A percentile compares a stretch with the other conserved stretches of the same genome.
phyloP scores from a whole-genome alignment of 441 rosid genomes.

The Croton setiger region DNA sequence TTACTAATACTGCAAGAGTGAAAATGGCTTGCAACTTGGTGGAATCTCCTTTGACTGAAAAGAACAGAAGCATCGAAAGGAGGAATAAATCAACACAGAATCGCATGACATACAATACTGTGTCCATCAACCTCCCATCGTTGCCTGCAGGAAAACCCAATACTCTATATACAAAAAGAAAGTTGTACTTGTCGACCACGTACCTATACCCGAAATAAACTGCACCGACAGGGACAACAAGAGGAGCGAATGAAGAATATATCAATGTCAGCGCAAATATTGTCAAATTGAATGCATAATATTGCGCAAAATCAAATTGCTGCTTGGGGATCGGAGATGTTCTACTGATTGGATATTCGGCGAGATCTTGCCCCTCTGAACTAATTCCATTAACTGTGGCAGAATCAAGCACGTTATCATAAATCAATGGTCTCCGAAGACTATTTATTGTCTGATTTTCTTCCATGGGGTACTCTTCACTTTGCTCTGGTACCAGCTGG shows the following conservation, averaged over 20 bases:
- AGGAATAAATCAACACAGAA: conserved; percentile 84
- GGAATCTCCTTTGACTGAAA: conserved; percentile 88
- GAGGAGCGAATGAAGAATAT: conserved; percentile 87
- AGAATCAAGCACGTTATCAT: conserved; percentile 57
- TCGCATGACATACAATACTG: conserved; percentile 74
- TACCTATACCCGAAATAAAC: conserved; percentile 92
- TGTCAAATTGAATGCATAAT: conserved; percentile 91
- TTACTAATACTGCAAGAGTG: conserved; percentile 75
- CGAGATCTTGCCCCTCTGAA: conserved; percentile 64
- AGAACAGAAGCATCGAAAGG: conserved; percentile 78
- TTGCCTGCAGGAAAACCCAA: conserved; percentile 95
- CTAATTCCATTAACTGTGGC: conserved; percentile 46
- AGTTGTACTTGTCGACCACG: conserved; percentile 94
- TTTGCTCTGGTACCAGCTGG: conserved; percentile 86
- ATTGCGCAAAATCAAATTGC: conserved; percentile 92
- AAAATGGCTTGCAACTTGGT: conserved; percentile 95
- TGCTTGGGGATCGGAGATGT: conserved; percentile 92
- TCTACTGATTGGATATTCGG: conserved; percentile 74
- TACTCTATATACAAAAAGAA: conserved; percentile 87
- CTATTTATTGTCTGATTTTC: conserved; percentile 53
- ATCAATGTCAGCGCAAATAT: conserved; percentile 91
- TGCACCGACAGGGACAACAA: conserved; percentile 90
- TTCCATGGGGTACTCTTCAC: conserved; percentile 73
- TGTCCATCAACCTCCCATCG: conserved; percentile 96
- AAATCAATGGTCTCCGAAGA: conserved; percentile 72